These are phyloP conservation scores for Trichosporon ovoides DNA, from an alignment of 1,284 basidiomycete genomes.

Conservation along the genomic window DNA sequence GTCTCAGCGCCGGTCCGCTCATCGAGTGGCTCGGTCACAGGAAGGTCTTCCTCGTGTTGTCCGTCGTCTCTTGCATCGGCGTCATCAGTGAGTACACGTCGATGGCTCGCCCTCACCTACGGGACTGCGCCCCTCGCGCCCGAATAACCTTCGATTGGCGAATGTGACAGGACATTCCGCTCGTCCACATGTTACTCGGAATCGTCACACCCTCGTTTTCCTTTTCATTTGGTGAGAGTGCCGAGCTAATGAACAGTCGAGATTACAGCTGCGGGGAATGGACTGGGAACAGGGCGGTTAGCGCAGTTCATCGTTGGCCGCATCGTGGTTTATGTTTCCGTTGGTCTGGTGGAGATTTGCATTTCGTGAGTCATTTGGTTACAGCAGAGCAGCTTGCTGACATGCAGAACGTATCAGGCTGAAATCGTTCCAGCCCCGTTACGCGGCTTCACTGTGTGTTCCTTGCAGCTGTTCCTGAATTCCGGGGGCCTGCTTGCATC, in stretches of 20 bases:
- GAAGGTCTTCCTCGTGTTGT: conserved; percentile 7
- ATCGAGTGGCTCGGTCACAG: conserved; percentile 17
- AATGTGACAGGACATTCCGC: too few species aligned
- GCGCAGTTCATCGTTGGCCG: conserved; percentile 20
- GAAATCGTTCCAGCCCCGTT: conserved; percentile 14
- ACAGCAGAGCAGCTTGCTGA: background rate
- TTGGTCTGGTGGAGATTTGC: conserved; percentile 18
- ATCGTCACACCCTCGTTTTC: too few species aligned
- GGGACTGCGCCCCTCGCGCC: too few species aligned
- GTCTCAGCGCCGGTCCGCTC: conserved; percentile 4
- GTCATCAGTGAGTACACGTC: conserved; percentile 11
- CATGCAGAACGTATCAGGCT: conserved; percentile 14
- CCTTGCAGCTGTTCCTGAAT: conserved; percentile 12
- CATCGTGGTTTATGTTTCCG: conserved; percentile 15
- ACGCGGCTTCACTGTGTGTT: conserved; percentile 11
- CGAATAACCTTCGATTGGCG: too few species aligned
- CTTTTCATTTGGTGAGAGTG: too few species aligned
- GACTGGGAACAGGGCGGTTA: background rate
- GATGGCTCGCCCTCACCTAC: too few species aligned
- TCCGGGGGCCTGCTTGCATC: conserved; percentile 10
- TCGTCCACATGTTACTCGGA: too few species aligned
- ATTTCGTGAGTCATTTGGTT: background rate
- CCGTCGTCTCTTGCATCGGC: conserved; percentile 8
- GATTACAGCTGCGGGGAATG: conserved; percentile 7
- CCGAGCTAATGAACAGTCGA: conserved; percentile 11